Conservation (phyloP, 164 flowering plant genomes). For the Dillenia turbinata region DNA sequence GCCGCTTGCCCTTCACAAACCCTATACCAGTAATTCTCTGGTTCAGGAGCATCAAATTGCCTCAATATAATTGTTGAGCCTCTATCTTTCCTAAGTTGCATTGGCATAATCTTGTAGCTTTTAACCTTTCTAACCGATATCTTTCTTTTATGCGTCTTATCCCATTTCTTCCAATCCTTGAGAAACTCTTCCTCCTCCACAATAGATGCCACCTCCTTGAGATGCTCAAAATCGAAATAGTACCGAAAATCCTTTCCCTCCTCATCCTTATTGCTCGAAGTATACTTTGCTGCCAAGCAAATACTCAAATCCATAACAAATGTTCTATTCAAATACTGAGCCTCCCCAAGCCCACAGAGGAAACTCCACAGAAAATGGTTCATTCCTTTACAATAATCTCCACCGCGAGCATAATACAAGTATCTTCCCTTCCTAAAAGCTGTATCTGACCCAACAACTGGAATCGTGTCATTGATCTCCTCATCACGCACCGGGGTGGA, state of each 20-base stretch:
- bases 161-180: slow-evolving; percentile 75
- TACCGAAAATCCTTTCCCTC: slow-evolving; percentile 91
- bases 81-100: slow-evolving; percentile 79
- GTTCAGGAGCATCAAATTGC: slow-evolving; percentile 87
- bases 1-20: slow-evolving; percentile 93
- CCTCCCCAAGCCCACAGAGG: slow-evolving; percentile 92
- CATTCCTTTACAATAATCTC: slow-evolving; percentile 94
- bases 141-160: slow-evolving; percentile 52
- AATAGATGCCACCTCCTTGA: slow-evolving; percentile 70
- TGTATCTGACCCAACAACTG: slow-evolving; percentile 51
- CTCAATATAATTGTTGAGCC: slow-evolving; percentile 70
- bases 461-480: slow-evolving; percentile 87
- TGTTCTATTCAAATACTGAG: slow-evolving; percentile 83
- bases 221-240: slow-evolving; percentile 93
- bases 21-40: slow-evolving; percentile 94
- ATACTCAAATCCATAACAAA: slow-evolving; percentile 89
- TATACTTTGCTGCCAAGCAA: slow-evolving; percentile 62
- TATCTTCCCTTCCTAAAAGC: slow-evolving; percentile 71
- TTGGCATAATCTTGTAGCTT: slow-evolving; percentile 74
- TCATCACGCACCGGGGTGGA: slow-evolving; percentile 36
- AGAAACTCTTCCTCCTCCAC: slow-evolving; percentile 79
- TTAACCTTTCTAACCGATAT: slow-evolving; percentile 59
- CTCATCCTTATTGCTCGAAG: slow-evolving; percentile 56
- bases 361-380: slow-evolving; percentile 91
- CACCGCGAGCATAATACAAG: slow-evolving; percentile 87